Evolutionary conservation across 352 stramenopile species (phyloP), one percentile per base, ranked within the genome.

Genomic region (Phytophthora cryptogea): DNA sequence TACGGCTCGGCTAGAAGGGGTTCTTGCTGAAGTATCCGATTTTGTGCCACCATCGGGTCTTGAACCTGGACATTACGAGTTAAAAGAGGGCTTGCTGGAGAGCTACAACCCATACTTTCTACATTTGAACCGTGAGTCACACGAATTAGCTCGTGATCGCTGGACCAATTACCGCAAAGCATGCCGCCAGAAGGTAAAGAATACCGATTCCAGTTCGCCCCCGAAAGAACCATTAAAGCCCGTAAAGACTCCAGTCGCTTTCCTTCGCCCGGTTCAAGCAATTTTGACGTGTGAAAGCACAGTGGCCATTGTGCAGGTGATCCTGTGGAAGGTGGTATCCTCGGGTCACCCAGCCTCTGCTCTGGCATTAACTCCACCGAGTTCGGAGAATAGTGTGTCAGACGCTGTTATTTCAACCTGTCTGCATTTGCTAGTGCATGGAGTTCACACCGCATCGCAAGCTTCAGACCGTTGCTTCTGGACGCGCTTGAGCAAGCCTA

Each of bases 41-140:
- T 95, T 95, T 52, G 65, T 88, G 10, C 76, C 80, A 4, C 83
- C 87, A 4, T 87, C 80, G 3, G 85, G 87, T 11, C 54, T 95
- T 11, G 87, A 95, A 32, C 78, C 87, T 2, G 87, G 87, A 8
- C 76, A 86, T 11, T 95, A 95, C 36, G 80, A 88, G 47, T 70
- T 95, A 26, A 90, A 94, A 31, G 68, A 86, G 5, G 80, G 78
- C 1, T 53, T 87, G 26, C 65, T 95, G 10, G 82, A 89, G n/a
- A 66, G 70, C 27, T 95, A 94, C 68, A 94, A 95, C 41, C 87
- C 87, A 11, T 95, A 95, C 33, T 94, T 90, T 52, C 53, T 94
- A 54, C 87, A 95, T 46, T 53, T 95, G 10, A 95, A 92, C 40
- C 81, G 87, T 17, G 87, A 95, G 68, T 63, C 81, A 8, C 87